Evolutionary conservation across 192 early-diverging fungal genomes (phyloP).

Genomic region (Pilobolus umbonatus): DNA sequence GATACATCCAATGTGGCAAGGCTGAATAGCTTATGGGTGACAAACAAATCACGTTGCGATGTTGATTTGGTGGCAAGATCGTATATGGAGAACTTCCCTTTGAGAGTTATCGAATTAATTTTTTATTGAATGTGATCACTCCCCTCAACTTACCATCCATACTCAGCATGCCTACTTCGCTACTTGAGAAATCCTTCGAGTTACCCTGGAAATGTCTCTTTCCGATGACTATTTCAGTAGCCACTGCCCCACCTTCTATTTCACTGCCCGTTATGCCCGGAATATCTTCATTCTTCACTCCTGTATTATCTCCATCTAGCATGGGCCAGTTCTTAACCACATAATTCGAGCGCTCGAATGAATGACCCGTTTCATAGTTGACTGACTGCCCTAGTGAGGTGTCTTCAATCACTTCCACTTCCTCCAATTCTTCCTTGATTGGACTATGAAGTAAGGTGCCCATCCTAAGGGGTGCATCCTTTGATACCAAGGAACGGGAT

Average conservation of each 20-base stretch:
- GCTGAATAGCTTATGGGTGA: constrained; percentile 54
- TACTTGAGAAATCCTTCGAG: constrained; percentile 17
- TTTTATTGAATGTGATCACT: not conserved
- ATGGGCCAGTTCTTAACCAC: constrained; percentile 30
- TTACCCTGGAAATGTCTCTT: constrained; percentile 25
- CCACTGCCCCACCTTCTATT: constrained; percentile 27
- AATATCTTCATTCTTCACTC: constrained; percentile 12
- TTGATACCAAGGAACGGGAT: not conserved
- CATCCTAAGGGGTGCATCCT: not conserved
- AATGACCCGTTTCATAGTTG: constrained; percentile 1
- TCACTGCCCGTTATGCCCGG: not conserved
- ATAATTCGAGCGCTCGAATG: constrained; percentile 24
- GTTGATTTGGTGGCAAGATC: constrained; percentile 40
- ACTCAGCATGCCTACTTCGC: constrained; percentile 44
- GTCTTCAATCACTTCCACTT: not conserved
- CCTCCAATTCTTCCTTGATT: not conserved
- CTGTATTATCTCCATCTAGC: constrained; percentile 21
- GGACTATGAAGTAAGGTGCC: not conserved
- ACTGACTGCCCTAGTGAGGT: not conserved
- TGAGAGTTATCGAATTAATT: not conserved
- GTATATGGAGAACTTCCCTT: constrained; percentile 47
- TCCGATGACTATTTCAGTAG: constrained; percentile 45
- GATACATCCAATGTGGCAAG: constrained; percentile 44
- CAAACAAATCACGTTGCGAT: constrained; percentile 44
- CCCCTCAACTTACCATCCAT: constrained; percentile 62